phyloP scores from a whole-genome alignment of 257 asterid genomes.

The Galeopsis tetrahit region DNA sequence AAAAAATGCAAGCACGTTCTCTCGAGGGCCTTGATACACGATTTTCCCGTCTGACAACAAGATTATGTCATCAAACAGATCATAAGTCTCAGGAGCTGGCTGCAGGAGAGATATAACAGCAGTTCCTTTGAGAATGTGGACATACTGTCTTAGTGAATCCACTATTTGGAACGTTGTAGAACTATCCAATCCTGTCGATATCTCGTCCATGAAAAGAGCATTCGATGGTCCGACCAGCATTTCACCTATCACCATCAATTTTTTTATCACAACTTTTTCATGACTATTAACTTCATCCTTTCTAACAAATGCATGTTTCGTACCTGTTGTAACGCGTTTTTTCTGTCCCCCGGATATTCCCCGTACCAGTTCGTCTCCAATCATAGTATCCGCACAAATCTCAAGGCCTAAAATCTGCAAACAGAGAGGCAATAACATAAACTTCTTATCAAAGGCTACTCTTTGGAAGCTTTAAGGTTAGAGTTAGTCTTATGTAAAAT shows the following conservation, averaged over 20 bases:
- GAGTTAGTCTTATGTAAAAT: no score
- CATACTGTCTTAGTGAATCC: conserved; percentile 45
- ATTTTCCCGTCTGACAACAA: conserved; percentile 50
- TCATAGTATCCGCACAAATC: conserved; percentile 52
- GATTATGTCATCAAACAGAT: conserved; percentile 53
- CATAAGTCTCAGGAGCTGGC: conserved; percentile 61
- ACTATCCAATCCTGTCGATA: conserved; percentile 62
- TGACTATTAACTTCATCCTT: not conserved
- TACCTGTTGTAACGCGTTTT: conserved; percentile 60
- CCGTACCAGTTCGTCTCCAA: conserved; percentile 51
- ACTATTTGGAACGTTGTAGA: conserved; percentile 54
- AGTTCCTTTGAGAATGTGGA: conserved; percentile 55
- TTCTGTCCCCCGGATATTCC: conserved; percentile 64
- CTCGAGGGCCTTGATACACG: conserved; percentile 59
- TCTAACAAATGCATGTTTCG: not conserved
- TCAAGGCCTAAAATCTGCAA: conserved; percentile 59
- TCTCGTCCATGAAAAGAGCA: conserved; percentile 67
- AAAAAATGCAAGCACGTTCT: conserved; percentile 50
- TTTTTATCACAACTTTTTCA: not conserved
- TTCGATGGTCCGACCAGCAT: conserved; percentile 60
- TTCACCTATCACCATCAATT: conserved; percentile 41
- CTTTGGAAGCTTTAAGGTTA: not conserved
- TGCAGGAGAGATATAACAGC: conserved; percentile 56
- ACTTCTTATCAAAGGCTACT: no score
- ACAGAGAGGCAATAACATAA: not conserved